Base-by-base conservation (phyloP, 169 alveolate species). In the Cryptosporidium meleagridis region DNA sequence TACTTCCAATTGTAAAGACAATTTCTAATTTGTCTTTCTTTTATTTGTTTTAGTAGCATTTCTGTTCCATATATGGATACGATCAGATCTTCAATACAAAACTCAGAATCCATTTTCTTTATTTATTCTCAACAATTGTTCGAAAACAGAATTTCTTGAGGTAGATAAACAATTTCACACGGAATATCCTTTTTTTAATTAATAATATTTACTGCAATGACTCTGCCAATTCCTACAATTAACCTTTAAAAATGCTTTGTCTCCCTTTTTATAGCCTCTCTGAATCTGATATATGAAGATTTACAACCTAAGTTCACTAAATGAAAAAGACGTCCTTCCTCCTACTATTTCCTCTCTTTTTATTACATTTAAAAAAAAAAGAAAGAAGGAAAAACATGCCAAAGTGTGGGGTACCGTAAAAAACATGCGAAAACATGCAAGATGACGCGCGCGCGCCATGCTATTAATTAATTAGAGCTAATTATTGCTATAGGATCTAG, bases 1-100 rank as follows among this genome's bases (percentile, higher is more conserved):
- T 80, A 80, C 21, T 65, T 80, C 89, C 89, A 80, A 62, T 80
- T 29, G 51, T 80, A 80, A n/a, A 80, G 44, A 14, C 89, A 80
- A 18, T 61, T 44, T 23, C 89, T 21, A 14, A 80, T 45, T 31
- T 80, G 80, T n/a, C 75, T 26, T 26, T 80, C 89, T 29, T 48
- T 80, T 61, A 65, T 65, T 45, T 67, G 89, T 14, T 80, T 80
- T 26, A 80, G n/a, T 18, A 80, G 51, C 75, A 80, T 29, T 31
- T 80, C 89, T n/a, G 45, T 62, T 26, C 75, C 68, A 29, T 65
- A 80, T 26, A 80, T 61, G 4, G 89, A 80, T 31, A 65, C 59
- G 37, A 80, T 80, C 3, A 80, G 21, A 41, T 80, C 89, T 51
- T 80, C 89, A 23, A 80, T 67, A 39, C 80, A 80, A 29, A 59